phyloP scores from a whole-genome alignment of 306 rosid genomes.

The Cucurbita maxima region DNA sequence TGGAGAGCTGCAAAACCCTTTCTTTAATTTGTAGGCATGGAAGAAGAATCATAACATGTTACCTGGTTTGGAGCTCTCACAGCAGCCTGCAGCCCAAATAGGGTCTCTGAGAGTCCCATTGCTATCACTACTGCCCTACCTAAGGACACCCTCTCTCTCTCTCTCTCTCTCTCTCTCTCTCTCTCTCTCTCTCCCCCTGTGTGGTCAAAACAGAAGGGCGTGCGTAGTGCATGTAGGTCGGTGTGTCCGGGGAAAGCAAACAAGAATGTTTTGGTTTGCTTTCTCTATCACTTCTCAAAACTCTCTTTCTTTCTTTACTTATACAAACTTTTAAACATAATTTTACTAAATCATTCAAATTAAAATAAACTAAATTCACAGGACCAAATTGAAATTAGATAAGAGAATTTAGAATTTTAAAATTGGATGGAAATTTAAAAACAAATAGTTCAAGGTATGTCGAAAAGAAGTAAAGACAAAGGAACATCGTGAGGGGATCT shows the following conservation, averaged over 20 bases:
- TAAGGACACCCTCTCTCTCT: neutral
- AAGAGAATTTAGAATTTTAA: too few relatives aligned
- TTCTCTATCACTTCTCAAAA: conserved; percentile 7
- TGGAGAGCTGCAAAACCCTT: neutral
- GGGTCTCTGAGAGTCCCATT: conserved; percentile 2
- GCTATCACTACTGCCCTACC: neutral
- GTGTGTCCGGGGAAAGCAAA: conserved; percentile 32
- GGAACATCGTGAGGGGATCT: too few relatives aligned
- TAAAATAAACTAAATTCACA: too few relatives aligned
- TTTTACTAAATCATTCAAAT: too few relatives aligned
- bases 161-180: neutral
- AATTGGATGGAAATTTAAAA: too few relatives aligned
- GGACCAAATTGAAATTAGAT: too few relatives aligned
- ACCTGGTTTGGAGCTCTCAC: neutral
- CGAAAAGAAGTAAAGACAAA: too few relatives aligned
- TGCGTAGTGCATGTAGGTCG: conserved; percentile 9
- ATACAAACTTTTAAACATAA: too few relatives aligned
- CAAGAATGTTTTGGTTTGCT: conserved; percentile 65
- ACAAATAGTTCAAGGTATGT: too few relatives aligned
- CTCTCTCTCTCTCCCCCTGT: neutral
- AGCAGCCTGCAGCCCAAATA: neutral
- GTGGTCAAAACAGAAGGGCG: conserved; percentile 17
- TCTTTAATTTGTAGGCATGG: neutral
- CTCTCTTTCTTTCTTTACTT: too few relatives aligned
- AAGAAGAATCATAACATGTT: neutral